Base-by-base conservation (phyloP, 805 yeast species). In the Lipomyces kockii region DNA sequence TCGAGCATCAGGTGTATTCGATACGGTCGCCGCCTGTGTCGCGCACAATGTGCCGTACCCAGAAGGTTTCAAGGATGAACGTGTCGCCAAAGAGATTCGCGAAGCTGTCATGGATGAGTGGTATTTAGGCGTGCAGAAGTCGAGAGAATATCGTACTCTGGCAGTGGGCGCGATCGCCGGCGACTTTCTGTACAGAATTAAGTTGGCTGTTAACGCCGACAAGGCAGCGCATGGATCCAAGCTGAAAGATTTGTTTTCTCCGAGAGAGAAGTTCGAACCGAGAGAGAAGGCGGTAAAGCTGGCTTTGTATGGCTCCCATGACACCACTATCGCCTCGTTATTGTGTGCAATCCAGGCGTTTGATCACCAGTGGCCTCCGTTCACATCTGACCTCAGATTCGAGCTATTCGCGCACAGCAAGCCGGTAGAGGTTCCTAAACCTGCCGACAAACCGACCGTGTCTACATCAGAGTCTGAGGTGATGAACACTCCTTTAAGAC, bases 81-180 rank as follows among this genome's bases (percentile, higher is more conserved):
- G 54, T 8, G 71, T 68, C 9, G 32, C 43, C 20, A 52, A 54
- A 37, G 57, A 63, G 12, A 35, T 68, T n/a, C 61, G 63, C 34
- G 61, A 62, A 17, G 58, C 71, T 6, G 71, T 68, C 11, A 58
- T 68, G 22, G 72, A 70, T 27, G 73, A 71, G 49, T 71, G 73
- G 73, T 71, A 70, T 46, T 64, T 63, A 14, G 73, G 73, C 27
- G 72, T 66, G 11, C 62, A 66, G 55, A 37, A 43, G 37, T 66
- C 70, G 12, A 64, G 62, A 32, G 68, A 70, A 25, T 70, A 66
- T 55, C 68, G 72, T 29, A 64, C 35, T 22, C 61, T 71, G 6
- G 73, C 73, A 6, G 71, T 67, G 35, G 73, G 73, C n/a, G 66
- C 73, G 9, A 60, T 71, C n/a, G 67, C 69, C 6, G 72, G 72